Evolutionary conservation across 1,139 yeast species (phyloP), one percentile per base, ranked within the genome.

Genomic region (Candida tetrigidarum): DNA sequence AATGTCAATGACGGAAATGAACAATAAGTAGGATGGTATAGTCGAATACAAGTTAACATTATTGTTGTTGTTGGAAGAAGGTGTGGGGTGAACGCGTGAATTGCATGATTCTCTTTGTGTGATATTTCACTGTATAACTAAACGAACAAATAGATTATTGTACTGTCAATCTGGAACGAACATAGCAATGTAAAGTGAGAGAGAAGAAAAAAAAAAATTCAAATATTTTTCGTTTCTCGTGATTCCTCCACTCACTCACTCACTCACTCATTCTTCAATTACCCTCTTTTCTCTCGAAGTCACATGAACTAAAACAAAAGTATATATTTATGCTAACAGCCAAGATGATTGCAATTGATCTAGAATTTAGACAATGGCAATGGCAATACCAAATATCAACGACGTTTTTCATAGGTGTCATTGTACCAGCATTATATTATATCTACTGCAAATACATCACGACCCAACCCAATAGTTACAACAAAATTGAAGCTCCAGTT

Each of bases 371-470:
- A 32, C 74, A 71, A 46, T 66, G 71, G 61, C 76, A 72, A 56
- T 73, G 75, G 78, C 78, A 71, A 59, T 74, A 72, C 51, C 79
- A 74, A 49, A 71, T 74, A 41, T 71, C 76, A 36, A 71, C 78
- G 35, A 74, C 79, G 1, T 74, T 74, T 56, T 71, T 74, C 49
- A 58, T 73, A 14, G 64, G 72, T 42, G 77, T 70, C 37, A 68
- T 74, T 27, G 53, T 67, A 26, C 79, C 78, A 5, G 48, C 62
- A n/a, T 52, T 70, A 18, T 71, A 64, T 54, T 72, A 68, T 48
- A 52, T 70, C 4, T 69, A 71, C 49, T 67, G 67, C 40, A 64
- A 63, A 52, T 74, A 74, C 53, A 60, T 74, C 41, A 62, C 76
- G 16, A 58, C 58, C 12, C 59, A 62, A 9, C 78, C 79, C 22